Evolutionary conservation across 441 rosid genomes (phyloP).

Genomic region (Brassica balearica): DNA sequence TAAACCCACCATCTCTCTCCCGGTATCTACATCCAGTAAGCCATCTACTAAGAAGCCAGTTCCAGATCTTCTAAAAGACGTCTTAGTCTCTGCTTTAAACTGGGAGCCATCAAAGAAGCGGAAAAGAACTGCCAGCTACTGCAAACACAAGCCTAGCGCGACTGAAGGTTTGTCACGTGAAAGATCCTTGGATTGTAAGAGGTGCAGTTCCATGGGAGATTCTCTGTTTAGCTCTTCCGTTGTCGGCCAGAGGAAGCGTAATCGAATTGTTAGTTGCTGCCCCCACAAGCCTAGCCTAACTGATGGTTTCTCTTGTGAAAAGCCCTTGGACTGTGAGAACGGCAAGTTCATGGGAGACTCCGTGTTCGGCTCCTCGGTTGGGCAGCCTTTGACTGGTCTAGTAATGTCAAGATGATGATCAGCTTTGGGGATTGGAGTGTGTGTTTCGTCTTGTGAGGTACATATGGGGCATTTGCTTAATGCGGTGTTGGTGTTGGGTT

Average conservation of each 20-base stretch:
- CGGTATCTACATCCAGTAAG: slow-evolving; percentile 38
- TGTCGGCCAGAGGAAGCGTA: slow-evolving; percentile 57
- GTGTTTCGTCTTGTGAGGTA: slow-evolving; percentile 38
- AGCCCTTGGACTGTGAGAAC: slow-evolving; percentile 64
- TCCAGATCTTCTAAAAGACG: slow-evolving; percentile 67
- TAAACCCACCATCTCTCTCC: slow-evolving; percentile 33
- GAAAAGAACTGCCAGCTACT: slow-evolving; percentile 47
- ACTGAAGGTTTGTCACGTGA: slow-evolving; percentile 22
- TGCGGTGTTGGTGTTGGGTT: slow-evolving; percentile 48
- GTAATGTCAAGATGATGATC: slow-evolving; percentile 66
- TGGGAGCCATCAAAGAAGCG: slow-evolving; percentile 71
- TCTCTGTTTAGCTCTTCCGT: slow-evolving; percentile 56
- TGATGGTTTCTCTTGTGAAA: slow-evolving; percentile 23
- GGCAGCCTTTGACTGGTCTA: slow-evolving; percentile 56
- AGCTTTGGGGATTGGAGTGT: slow-evolving; percentile 18
- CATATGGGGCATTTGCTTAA: slow-evolving; percentile 46
- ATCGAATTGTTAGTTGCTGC: slow-evolving; percentile 47
- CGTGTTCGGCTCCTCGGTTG: slow-evolving; percentile 53
- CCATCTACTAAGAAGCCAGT: slow-evolving; percentile 33
- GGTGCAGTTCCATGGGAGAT: slow-evolving; percentile 66
- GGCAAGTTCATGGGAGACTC: slow-evolving; percentile 69
- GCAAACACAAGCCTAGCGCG: slow-evolving; percentile 43
- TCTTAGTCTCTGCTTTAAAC: slow-evolving; percentile 57
- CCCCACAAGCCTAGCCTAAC: slow-evolving; percentile 41
- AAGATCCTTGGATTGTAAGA: slow-evolving; percentile 58